Conservation (phyloP, 139 green algal species). For the Chlorella sp. region DNA sequence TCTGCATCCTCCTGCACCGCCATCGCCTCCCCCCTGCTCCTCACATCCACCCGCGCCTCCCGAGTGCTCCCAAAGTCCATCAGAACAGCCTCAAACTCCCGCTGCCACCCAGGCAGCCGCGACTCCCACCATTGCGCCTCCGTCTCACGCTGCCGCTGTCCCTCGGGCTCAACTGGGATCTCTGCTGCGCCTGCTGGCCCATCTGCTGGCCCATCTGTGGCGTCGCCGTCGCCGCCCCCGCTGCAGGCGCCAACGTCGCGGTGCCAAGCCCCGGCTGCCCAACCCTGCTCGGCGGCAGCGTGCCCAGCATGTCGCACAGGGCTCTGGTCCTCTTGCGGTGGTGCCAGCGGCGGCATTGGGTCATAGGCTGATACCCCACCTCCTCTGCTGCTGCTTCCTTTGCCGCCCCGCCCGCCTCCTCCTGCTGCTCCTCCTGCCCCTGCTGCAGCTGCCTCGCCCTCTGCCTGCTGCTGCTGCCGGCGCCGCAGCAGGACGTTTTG, state of each 20-base stretch:
- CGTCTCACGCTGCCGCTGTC: slow-evolving; percentile 2
- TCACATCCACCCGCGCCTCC: slow-evolving; percentile 52
- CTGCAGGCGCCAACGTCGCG: neutral
- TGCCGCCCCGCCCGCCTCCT: neutral
- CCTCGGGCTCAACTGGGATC: neutral
- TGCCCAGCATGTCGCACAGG: neutral
- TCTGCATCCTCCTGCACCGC: slow-evolving; percentile 81
- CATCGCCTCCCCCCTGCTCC: slow-evolving; percentile 72
- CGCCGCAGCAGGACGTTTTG: slow-evolving; percentile 82
- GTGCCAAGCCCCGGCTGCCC: neutral
- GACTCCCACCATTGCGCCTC: neutral
- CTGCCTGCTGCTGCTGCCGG: neutral
- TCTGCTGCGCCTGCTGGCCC: neutral
- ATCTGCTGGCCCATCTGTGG: neutral
- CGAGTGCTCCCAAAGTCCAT: slow-evolving; percentile 87
- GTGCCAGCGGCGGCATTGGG: neutral
- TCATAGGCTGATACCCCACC: too few relatives aligned
- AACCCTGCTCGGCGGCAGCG: neutral
- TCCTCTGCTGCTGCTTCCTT: neutral
- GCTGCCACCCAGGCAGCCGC: neutral
- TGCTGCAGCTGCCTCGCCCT: neutral
- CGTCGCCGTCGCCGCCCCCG: neutral
- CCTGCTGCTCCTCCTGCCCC: neutral
- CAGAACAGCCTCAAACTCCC: slow-evolving; percentile 50
- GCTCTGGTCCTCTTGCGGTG: neutral